Evolutionary conservation across 2,329 filamentous ascomycete species (phyloP), one percentile per base, ranked within the genome.

Genomic region (Polytolypa hystricis): DNA sequence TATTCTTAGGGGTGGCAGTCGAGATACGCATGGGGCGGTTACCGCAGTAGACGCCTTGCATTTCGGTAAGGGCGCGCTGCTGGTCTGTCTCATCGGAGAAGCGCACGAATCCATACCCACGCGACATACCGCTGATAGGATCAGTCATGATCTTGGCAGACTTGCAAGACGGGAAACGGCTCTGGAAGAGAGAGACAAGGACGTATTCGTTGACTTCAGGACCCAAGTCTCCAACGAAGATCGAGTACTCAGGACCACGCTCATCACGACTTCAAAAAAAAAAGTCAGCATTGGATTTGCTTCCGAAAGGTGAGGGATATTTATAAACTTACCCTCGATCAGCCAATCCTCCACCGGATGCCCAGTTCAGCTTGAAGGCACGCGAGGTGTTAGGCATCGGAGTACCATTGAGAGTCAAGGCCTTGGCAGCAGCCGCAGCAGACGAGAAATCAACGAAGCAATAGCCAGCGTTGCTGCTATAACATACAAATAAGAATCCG

Each of bases 111-210:
- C 91, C 91, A 55, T 98, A 98, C 39, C 91, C 91, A 45, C 91
- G 86, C 46, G 87, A 95, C 75, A 96, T 89, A 51, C 91, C 91
- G 46, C 83, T 93, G 65, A 96, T 91, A 43, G 91, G 89, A 56
- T 98, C 91, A 42, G 89, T 94, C 91, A 98, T 98, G 65, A 98
- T 98, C 74, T 98, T 98, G 55, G 91, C 91, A 25, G 86, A 94
- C 71, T 96, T 96, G 83, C 89, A 96, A 6, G 86, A 93, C 0
- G 83, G 82, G 71, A 93, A 98, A 43, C 89, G 85, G 56, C 79
- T 81, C 67, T 96, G 89, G 75, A 98, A 98, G 34, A 98, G 79
- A 17, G 87, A 93, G 37, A 96, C 89, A 42, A 98, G 72, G 40
- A 96, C 89, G 55, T 93, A 96, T 68, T 98, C 91, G 63, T 95